Percentiles rank a stretch among this genome's conserved stretches.
These are phyloP conservation scores for sunflower (Helianthus annuus) DNA, from an alignment of 129 eudicot species.

Conservation along the genomic window DNA sequence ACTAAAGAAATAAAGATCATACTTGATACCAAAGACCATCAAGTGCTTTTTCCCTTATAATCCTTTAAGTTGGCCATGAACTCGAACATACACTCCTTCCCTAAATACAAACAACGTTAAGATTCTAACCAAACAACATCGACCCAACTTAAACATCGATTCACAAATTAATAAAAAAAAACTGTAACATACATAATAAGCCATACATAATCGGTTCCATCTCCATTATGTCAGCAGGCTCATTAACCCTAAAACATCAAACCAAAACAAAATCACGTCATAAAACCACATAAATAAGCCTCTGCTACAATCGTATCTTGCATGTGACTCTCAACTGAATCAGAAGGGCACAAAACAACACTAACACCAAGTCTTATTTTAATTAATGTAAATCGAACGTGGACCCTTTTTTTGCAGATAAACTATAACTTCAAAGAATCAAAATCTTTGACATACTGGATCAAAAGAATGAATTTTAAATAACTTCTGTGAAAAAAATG, in stretches of 20 bases:
- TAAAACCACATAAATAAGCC: slow-evolving; percentile 4
- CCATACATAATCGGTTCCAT: slow-evolving; percentile 60
- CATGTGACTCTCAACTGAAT: too few species aligned
- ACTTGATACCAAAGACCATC: slow-evolving; percentile 27
- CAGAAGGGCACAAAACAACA: too few species aligned
- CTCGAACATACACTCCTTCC: slow-evolving; percentile 75
- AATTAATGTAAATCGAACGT: too few species aligned
- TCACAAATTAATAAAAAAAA: neutral
- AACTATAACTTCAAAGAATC: too few species aligned
- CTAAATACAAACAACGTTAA: slow-evolving; percentile 27
- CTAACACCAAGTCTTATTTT: too few species aligned
- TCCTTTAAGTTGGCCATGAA: slow-evolving; percentile 82
- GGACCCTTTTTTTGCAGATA: too few species aligned
- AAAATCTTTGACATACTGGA: too few species aligned
- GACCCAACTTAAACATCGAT: neutral
- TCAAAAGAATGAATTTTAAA: too few species aligned
- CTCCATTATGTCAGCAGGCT: slow-evolving; percentile 54
- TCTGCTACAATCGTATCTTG: too few species aligned
- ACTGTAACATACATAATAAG: slow-evolving; percentile 37
- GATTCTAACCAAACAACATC: neutral
- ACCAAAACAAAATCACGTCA: slow-evolving; percentile 17
- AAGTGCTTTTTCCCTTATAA: slow-evolving; percentile 84
- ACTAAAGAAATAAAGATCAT: too few species aligned
- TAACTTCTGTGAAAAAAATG: too few species aligned
- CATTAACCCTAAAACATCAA: slow-evolving; percentile 51